Percentiles rank a stretch among this genome's conserved stretches.
Conservation (phyloP, 2,329 filamentous ascomycete species). For the Thielaviopsis ethacetica region DNA sequence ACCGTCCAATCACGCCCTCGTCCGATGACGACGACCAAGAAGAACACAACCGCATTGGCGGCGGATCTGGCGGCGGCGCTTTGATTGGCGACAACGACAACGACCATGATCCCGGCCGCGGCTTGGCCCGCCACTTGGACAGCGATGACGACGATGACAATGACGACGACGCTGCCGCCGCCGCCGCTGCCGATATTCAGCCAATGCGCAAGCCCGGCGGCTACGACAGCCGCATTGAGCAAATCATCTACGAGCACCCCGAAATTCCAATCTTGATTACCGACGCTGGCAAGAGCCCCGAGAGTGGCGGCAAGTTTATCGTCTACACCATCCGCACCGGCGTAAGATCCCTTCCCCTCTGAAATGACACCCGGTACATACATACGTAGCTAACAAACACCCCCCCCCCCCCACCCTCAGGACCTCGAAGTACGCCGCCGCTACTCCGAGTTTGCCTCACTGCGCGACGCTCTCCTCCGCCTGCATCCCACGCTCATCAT, state of each 20-base stretch:
- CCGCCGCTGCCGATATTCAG: conserved; percentile 27
- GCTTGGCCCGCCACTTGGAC: too few species aligned
- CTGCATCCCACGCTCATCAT: conserved; percentile 91
- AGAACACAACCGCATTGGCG: not conserved
- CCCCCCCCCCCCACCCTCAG: too few species aligned
- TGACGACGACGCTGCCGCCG: conserved; percentile 24
- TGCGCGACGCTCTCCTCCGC: conserved; percentile 74
- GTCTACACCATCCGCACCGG: conserved; percentile 94
- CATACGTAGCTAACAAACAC: conserved; percentile 8
- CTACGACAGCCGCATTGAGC: conserved; percentile 91
- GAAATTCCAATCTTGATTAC: conserved; percentile 81
- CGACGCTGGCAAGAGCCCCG: conserved; percentile 85
- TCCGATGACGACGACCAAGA: conserved; percentile 5
- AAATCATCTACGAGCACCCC: conserved; percentile 91
- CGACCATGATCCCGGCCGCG: conserved; percentile 23
- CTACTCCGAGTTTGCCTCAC: conserved; percentile 91
- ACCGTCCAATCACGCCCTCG: conserved; percentile 5
- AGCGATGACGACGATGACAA: conserved; percentile 16
- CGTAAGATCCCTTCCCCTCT: conserved; percentile 32
- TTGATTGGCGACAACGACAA: conserved; percentile 35
- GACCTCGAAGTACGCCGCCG: conserved; percentile 87
- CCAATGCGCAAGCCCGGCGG: conserved; percentile 62
- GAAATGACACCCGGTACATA: not conserved
- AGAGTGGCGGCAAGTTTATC: conserved; percentile 85
- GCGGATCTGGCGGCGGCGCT: not conserved